phyloP scores from a whole-genome alignment of 352 stramenopile species.

The Phytophthora syringae region DNA sequence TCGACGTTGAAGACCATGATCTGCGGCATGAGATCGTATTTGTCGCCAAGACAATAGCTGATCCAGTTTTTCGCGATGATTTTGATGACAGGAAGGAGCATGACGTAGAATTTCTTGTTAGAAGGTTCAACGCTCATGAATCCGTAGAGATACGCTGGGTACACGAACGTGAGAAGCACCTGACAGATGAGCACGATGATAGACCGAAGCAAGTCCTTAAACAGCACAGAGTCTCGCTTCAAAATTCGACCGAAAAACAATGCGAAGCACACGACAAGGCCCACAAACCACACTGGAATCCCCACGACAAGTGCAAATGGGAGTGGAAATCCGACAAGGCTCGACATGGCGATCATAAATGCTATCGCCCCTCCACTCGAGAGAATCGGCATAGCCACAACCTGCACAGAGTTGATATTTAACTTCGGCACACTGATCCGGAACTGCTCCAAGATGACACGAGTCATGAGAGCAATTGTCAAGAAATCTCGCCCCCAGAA shows the following conservation, averaged over 20 bases:
- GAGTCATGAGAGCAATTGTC: constrained; percentile 34
- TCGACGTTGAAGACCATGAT: constrained; percentile 58
- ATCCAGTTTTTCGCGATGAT: constrained; percentile 50
- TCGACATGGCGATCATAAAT: constrained; percentile 23
- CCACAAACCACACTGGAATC: constrained; percentile 23
- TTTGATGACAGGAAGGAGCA: constrained; percentile 51
- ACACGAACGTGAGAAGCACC: constrained; percentile 44
- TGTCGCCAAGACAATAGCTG: constrained; percentile 15
- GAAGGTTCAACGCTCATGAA: constrained; percentile 23
- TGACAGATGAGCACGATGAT: constrained; percentile 37
- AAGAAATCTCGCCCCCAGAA: constrained; percentile 43
- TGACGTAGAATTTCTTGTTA: constrained; percentile 34
- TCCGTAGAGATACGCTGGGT: constrained; percentile 46
- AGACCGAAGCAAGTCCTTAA: constrained; percentile 23
- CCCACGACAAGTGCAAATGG: constrained; percentile 41
- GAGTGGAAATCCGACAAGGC: constrained; percentile 47
- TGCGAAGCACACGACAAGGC: constrained; percentile 27
- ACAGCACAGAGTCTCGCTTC: constrained; percentile 11
- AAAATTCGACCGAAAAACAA: constrained; percentile 28
- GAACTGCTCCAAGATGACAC: constrained; percentile 44
- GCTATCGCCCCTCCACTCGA: constrained; percentile 18
- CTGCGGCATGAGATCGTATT: constrained; percentile 39
- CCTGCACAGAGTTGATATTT: constrained; percentile 7
- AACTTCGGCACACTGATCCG: constrained; percentile 11
- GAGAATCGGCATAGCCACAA: constrained; percentile 16